Evolutionary conservation across 2,329 filamentous ascomycete genomes (phyloP).

Genomic region (Capronia americana): DNA sequence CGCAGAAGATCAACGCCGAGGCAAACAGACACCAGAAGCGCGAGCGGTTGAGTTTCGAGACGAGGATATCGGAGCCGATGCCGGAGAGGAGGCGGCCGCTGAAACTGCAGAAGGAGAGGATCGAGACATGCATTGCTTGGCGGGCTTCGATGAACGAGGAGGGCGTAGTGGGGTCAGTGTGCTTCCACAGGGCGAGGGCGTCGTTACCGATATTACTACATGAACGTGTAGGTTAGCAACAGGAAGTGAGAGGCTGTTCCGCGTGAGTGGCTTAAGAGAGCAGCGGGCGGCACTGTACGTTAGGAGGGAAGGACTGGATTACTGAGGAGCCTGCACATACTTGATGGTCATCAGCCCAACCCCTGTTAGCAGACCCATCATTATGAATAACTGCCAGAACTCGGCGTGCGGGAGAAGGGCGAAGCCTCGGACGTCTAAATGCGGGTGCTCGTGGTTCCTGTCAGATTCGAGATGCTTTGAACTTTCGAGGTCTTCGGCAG

Average conservation of each 20-base stretch:
- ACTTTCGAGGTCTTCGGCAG: slow-evolving; percentile 29
- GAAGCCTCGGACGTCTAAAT: slow-evolving; percentile 89
- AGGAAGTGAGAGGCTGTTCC: background rate
- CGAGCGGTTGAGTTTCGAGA: slow-evolving; percentile 78
- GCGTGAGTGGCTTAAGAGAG: background rate
- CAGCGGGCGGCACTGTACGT: background rate
- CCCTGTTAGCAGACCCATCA: slow-evolving; percentile 89
- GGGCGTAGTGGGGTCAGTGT: slow-evolving; percentile 75
- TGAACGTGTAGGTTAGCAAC: background rate
- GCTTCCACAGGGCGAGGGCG: slow-evolving; percentile 83
- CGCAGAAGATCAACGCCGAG: slow-evolving; percentile 76
- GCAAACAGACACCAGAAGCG: slow-evolving; percentile 90
- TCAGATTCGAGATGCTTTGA: slow-evolving; percentile 61
- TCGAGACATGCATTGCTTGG: slow-evolving; percentile 91
- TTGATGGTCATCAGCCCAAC: slow-evolving; percentile 99
- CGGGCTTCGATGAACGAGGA: slow-evolving; percentile 77
- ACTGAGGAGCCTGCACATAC: slow-evolving; percentile 60
- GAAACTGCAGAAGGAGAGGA: slow-evolving; percentile 89
- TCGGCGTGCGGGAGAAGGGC: slow-evolving; percentile 73
- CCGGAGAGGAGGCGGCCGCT: slow-evolving; percentile 79
- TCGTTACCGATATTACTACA: slow-evolving; percentile 91
- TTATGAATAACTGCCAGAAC: slow-evolving; percentile 89
- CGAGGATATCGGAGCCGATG: slow-evolving; percentile 87
- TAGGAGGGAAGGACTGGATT: background rate
- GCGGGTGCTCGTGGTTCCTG: slow-evolving; percentile 72